Evolutionary conservation across 2,329 filamentous ascomycete species (phyloP), one percentile per base, ranked within the genome.

Genomic region (Pseudocercospora macadamiae): DNA sequence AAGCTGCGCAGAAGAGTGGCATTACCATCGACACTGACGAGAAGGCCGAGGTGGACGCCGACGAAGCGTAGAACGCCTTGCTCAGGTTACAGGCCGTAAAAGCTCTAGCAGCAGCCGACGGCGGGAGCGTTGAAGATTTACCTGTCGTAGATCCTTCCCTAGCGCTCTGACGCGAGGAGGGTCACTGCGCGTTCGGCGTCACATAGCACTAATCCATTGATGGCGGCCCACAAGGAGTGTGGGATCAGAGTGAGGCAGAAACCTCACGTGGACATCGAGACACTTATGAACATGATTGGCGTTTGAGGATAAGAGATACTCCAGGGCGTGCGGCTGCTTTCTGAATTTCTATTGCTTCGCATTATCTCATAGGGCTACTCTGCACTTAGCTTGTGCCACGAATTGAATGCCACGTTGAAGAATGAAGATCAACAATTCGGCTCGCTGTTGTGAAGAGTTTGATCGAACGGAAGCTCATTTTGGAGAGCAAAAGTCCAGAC

Each of bases 1-100:
- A 86, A 66, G 79, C 68, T 2, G 72, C 73, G 28, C 66, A 70
- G 51, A 69, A 67, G 52, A 65, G 67, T 3, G 73, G 71, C 25
- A 61, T 69, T 6, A 53, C 56, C 4, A 62, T 70, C 26, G 67
- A 68, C 36, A 54, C 47, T n/a, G 66, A 66, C 21, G 62, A 61
- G 26, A 65, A 67, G 54, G 21, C 25, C 18, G 52, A 61, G 34
- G 58, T 51, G 16, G 54, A 57, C 32, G 64, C 36, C 44, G 64
- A 62, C 10, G 59, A 63, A 36, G 60, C 36, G 26, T 53, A 53
- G 51, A 53, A 3, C n/a, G 42, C 42, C 14, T 2, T 21, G 7
- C 42, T 25, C 19, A 28, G n/a, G 6, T n/a, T 19, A n/a, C 10
- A 28, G 10, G 42, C 42, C 16, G 12, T 9, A 14, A 23, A 23